Evolutionary conservation across 108 stramenopile genomes (phyloP), one percentile per base, ranked within the genome.

Genomic region (Pseudonitzschia delicatissima): DNA sequence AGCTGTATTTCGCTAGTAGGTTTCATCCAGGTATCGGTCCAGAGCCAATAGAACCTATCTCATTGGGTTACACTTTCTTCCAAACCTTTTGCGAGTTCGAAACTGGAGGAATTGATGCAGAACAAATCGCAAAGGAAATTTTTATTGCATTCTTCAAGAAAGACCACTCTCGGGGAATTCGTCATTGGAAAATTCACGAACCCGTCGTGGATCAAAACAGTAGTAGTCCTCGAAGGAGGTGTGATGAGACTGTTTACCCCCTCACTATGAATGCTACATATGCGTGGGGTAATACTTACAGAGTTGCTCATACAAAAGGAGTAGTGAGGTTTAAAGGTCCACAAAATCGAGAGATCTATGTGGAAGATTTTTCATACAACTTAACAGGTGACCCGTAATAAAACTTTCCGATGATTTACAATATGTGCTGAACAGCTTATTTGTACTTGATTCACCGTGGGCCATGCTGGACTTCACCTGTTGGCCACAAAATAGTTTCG

Each of bases 401-500:
- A 52, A 29, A 59, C 36, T 23, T 32, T 34, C 13, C 33, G 18
- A 61, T 27, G n/a, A 60, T 51, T 13, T n/a, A n/a, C n/a, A n/a
- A 27, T 29, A 15, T 20, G 2, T 40, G 52, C 21, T 52, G 32
- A 18, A 21, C 26, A 17, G 52, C 18, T 27, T 21, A 34, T 25
- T 50, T 36, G 33, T 48, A 44, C 17, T 33, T 36, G 60, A 28
- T 36, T 51, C 25, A 13, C 6, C 5, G 21, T 51, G 27, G 27
- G 21, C 50, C 27, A 28, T 26, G 9, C 48, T 40, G 40, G 4
- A 48, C 69, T 60, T 87, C 76, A 12, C 91, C 91, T 5, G 84
- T 90, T 28, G 91, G 87, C 63, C 86, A 63, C 73, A 92, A 47
- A 50, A 87, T 77, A 21, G 71, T 40, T 26, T 78, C 74, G 7